Conservation (phyloP, 2,329 filamentous ascomycete genomes). For the Aureobasidium sp. region DNA sequence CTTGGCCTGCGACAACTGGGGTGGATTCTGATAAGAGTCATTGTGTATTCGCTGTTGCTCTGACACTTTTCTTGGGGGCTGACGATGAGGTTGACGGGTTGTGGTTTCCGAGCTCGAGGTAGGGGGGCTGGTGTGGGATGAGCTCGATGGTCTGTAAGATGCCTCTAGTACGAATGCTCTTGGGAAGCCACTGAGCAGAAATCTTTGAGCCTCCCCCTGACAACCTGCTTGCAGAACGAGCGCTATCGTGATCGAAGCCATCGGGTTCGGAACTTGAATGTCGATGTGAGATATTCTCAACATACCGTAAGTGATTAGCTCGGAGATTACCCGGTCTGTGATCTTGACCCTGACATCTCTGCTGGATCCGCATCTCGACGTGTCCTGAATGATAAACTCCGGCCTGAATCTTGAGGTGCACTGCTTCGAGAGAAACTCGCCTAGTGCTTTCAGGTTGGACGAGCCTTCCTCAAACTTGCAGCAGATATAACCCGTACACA, state of each 20-base stretch:
- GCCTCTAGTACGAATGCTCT: not conserved
- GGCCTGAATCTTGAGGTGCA: not conserved
- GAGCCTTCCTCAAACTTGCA: slow-evolving; percentile 7
- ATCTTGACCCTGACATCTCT: not conserved
- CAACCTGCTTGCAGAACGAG: not conserved
- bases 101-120: not conserved
- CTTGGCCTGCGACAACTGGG: not conserved
- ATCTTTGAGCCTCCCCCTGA: not conserved
- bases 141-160: not conserved
- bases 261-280: not conserved
- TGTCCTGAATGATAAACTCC: not conserved
- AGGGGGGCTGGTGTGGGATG: not conserved
- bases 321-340: not conserved
- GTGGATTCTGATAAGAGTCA: not conserved
- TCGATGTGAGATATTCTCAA: not conserved
- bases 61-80: not conserved
- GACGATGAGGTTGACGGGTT: not conserved
- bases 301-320: not conserved
- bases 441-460: not conserved
- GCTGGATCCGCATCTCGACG: not conserved
- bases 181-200: not conserved
- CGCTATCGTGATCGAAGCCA: not conserved
- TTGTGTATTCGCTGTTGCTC: not conserved
- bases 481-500: not conserved
- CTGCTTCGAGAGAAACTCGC: not conserved